Base-by-base conservation (phyloP, 2,329 filamentous ascomycete genomes). In the Colletotrichum theobromicola region DNA sequence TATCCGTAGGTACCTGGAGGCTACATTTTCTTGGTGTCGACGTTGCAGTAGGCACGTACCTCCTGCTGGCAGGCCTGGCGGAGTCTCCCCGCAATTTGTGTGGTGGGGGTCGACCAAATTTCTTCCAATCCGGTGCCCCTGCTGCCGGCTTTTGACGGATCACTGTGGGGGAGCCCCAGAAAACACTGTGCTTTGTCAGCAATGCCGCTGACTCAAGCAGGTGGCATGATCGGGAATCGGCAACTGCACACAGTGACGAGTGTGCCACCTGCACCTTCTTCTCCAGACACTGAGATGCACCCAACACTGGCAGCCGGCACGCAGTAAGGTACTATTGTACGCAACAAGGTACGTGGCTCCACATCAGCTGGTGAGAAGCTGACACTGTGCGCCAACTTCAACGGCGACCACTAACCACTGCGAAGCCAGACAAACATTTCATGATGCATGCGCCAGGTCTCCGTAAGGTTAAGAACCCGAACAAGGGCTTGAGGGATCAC, bases 21-120 rank as follows among this genome's bases (percentile, higher is more conserved):
- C 13, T 35, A 50, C 42, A 13, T 50, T 50, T 35, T 50, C 21
- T 46, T 21, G 42, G 42, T 46, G 42, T 46, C 21, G 42, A 50
- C 42, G 42, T 50, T 50, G n/a, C n/a, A 13, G n/a, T 50, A n/a
- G n/a, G n/a, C n/a, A 70, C 58, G 13, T 63, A 18, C n/a, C 64
- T 57, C 24, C 8, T 53, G 55, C 21, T 67, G 68, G 67, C 68
- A 72, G 61, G 32, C 34, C 32, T 58, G 55, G 64, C 73, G 64
- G 70, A 70, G 73, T 58, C 37, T 70, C 73, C 73, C 72, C 68
- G 68, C 71, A 67, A 72, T 68, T 62, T 61, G 50, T 26, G 50
- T 74, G 53, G 34, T 58, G 63, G 69, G 69, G 58, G 64, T 16
- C 57, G 21, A 62, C 26, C 46, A 16, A 26, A 24, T 73, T 72